Base-by-base conservation (phyloP, 805 yeast genomes). In the Lachancea sp. region DNA sequence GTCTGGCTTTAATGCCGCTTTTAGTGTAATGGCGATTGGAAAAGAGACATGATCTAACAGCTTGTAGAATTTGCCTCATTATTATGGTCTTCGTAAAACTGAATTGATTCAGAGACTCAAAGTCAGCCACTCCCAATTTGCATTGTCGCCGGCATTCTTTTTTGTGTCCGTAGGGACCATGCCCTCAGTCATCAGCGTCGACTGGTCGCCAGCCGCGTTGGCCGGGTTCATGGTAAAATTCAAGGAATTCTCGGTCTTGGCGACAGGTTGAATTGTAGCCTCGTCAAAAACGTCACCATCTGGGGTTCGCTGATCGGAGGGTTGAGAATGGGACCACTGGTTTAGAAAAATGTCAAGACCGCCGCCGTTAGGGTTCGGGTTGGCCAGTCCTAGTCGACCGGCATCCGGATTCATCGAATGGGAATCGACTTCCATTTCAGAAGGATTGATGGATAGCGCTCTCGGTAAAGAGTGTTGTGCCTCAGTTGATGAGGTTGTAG, bases 91-190 rank as follows among this genome's bases (percentile, higher is more conserved):
- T n/a, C n/a, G n/a, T n/a, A n/a, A n/a, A n/a, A n/a, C n/a, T n/a
- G n/a, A n/a, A n/a, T n/a, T n/a, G n/a, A n/a, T n/a, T 38, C 38
- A 48, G 22, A 48, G 34, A 20, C 48, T 44, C 46, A 48, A 39
- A 5, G 50, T 48, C 17, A 48, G 35, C 50, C 50, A 48, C 20
- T 48, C 50, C 50, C 50, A 48, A 35, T 38, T 41, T 19, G 47
- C 36, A 18, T 35, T 41, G 12, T 47, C 50, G 22, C 47, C 50
- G 17, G 41, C 40, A 19, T 43, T 43, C 31, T 43, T 43, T 18
- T 33, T 40, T 15, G 10, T 22, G 37, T 22, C 16, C 29, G 38
- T 18, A 16, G 35, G n/a, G 10, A 11, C 33, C 26, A 25, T 13
- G 12, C 32, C 37, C 9, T 19, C 27, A 20, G 25, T 38, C 22